These are phyloP conservation scores for Graphilbum fragrans DNA, from an alignment of 2,329 filamentous ascomycete genomes.

Conservation along the genomic window DNA sequence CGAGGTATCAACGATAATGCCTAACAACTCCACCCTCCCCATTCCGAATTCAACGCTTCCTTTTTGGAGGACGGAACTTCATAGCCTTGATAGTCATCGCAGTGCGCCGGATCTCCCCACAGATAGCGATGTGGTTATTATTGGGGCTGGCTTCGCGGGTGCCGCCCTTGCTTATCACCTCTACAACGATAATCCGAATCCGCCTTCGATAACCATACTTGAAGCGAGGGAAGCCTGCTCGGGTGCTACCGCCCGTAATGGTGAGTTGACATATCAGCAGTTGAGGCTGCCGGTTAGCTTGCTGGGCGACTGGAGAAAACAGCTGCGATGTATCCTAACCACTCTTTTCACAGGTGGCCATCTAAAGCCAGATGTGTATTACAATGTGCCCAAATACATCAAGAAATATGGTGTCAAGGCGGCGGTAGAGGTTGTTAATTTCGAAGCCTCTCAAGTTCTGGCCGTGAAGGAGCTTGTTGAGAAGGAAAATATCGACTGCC, in stretches of 20 bases:
- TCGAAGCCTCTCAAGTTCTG: constrained; percentile 13
- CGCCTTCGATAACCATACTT: constrained; percentile 14
- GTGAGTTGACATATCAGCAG: constrained; percentile 8
- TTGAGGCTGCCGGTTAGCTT: too few relatives aligned
- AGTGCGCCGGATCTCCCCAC: constrained; percentile 21
- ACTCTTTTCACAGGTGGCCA: constrained; percentile 11
- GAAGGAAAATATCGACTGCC: constrained; percentile 24
- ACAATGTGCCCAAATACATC: constrained; percentile 11
- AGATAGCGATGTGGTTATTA: constrained; percentile 27
- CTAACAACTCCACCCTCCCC: too few relatives aligned
- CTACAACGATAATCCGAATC: not conserved
- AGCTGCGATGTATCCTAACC: not conserved
- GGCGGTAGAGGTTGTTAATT: constrained; percentile 14
- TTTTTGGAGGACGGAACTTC: constrained; percentile 27
- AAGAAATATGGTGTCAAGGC: constrained; percentile 14
- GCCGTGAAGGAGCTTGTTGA: constrained; percentile 21
- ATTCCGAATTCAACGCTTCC: constrained; percentile 12
- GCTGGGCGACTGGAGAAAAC: too few relatives aligned
- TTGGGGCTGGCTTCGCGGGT: constrained; percentile 33
- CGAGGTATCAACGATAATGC: too few relatives aligned
- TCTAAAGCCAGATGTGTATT: constrained; percentile 19
- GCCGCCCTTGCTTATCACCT: constrained; percentile 26
- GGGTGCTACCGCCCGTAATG: constrained; percentile 21
- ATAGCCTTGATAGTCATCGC: constrained; percentile 23
- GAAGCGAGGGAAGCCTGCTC: constrained; percentile 20